These are phyloP conservation scores for Brassica cretica DNA, from an alignment of 345 rosid species.

Conservation along the genomic window DNA sequence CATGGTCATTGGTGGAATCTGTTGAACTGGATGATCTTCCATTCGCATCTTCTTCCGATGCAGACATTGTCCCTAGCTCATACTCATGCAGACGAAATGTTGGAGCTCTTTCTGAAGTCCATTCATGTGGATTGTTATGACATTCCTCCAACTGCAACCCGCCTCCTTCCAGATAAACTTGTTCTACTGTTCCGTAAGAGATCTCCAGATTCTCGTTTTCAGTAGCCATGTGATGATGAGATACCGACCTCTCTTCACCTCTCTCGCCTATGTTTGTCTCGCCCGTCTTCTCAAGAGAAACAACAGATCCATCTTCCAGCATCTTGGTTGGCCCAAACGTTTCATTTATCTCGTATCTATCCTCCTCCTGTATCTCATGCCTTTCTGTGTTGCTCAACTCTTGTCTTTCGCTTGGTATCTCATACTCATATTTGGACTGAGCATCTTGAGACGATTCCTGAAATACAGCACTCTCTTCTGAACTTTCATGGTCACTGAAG, in stretches of 20 bases:
- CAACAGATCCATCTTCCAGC: neutral
- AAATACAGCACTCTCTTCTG: neutral
- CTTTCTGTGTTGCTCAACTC: constrained; percentile 5
- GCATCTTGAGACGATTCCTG: neutral
- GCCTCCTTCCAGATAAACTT: constrained; percentile 12
- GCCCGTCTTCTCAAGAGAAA: neutral
- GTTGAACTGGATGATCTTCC: constrained; percentile 14
- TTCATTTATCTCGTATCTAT: constrained; percentile 19
- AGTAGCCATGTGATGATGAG: constrained; percentile 15
- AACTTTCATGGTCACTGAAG: constrained; percentile 12
- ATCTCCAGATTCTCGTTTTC: constrained; percentile 7
- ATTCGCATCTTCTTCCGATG: constrained; percentile 5
- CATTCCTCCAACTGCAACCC: constrained; percentile 18
- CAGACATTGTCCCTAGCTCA: constrained; percentile 18
- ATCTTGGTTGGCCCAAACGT: constrained; percentile 4
- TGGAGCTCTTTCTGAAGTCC: constrained; percentile 25
- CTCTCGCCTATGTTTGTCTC: neutral
- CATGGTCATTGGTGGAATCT: constrained; percentile 7
- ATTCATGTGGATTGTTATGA: constrained; percentile 29
- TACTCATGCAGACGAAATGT: constrained; percentile 28
- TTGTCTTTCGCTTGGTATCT: constrained; percentile 14
- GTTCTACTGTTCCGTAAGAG: neutral
- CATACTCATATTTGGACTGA: constrained; percentile 19
- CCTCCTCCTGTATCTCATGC: constrained; percentile 11
- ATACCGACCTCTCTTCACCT: neutral